Percentiles rank a stretch among this genome's conserved stretches.
Evolutionary conservation across 441 rosid species (phyloP).

Genomic region (Adansonia rubrostipa): DNA sequence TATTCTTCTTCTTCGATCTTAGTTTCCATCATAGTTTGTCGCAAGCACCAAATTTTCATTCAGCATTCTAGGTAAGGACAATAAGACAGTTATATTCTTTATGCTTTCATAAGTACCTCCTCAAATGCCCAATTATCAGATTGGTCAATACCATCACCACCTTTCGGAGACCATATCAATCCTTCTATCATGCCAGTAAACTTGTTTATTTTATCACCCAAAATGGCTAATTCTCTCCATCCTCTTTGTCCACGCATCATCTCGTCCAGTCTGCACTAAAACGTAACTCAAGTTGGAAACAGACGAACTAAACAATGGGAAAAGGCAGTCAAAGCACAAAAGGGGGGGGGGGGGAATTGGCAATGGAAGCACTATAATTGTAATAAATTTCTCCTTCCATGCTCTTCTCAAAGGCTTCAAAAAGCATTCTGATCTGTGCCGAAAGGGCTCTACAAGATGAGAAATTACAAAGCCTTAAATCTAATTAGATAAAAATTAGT

Average conservation of each 20-base stretch:
- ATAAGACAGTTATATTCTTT: not conserved
- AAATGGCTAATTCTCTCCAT: slow-evolving; percentile 86
- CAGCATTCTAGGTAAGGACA: not conserved
- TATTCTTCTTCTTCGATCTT: not conserved
- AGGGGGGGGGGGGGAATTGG: not conserved
- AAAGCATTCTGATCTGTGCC: slow-evolving; percentile 16
- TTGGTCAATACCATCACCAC: slow-evolving; percentile 50
- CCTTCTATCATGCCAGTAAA: slow-evolving; percentile 93
- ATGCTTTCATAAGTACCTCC: slow-evolving; percentile 55
- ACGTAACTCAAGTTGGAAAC: slow-evolving; percentile 28
- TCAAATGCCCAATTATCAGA: slow-evolving; percentile 76
- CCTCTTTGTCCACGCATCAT: slow-evolving; percentile 99
- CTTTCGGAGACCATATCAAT: slow-evolving; percentile 87
- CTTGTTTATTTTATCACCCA: slow-evolving; percentile 88
- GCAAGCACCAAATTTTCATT: not conserved
- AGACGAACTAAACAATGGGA: slow-evolving; percentile 3
- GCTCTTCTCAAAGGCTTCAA: not conserved
- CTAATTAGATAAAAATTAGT: slow-evolving; percentile 4
- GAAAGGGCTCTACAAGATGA: not conserved
- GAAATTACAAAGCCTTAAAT: not conserved
- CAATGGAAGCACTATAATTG: not conserved
- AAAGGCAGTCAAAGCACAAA: slow-evolving; percentile 6
- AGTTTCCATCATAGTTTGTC: not conserved
- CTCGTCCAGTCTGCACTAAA: slow-evolving; percentile 79
- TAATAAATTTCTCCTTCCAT: not conserved